Percentiles rank a stretch among this genome's conserved stretches.
phyloP scores from a whole-genome alignment of 345 rosid species.

The Eucalyptus pumila region DNA sequence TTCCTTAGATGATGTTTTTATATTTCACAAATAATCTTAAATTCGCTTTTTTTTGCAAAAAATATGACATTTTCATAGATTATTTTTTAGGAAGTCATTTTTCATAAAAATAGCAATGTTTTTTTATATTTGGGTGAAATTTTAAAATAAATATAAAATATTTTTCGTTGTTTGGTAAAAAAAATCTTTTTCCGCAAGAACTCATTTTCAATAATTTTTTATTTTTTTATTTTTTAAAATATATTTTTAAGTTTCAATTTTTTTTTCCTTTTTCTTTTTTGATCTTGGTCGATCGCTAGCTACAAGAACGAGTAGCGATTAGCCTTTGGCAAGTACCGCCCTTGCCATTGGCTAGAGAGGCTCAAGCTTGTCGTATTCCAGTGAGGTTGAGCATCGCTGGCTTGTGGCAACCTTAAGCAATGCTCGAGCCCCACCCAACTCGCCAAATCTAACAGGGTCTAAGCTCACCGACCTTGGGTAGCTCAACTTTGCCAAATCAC shows the following conservation, averaged over 20 bases:
- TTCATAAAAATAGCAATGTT: fast-evolving
- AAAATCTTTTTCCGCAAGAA: fast-evolving
- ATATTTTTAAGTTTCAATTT: fast-evolving
- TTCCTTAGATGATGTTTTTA: background rate
- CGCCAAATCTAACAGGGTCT: no score
- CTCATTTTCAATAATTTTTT: no score
- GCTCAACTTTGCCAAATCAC: no score
- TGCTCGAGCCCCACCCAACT: no score
- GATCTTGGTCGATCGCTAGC: fast-evolving
- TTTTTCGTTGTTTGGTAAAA: fast-evolving
- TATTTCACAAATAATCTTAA: no score
- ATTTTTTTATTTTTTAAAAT: no score
- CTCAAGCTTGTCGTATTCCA: fast-evolving
- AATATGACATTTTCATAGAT: no score
- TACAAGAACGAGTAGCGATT: fast-evolving
- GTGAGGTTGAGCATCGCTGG: fast-evolving
- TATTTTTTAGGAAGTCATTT: no score
- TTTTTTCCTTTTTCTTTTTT: no score
- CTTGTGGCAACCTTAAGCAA: fast-evolving
- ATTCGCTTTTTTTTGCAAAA: fast-evolving
- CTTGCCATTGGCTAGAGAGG: fast-evolving
- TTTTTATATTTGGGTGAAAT: fast-evolving
- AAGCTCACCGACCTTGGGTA: fast-evolving
- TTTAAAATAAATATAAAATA: no score
- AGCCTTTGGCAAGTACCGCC: no score